phyloP scores from a whole-genome alignment of 2,329 filamentous ascomycete genomes.

The Scortechinia acanthostroma region DNA sequence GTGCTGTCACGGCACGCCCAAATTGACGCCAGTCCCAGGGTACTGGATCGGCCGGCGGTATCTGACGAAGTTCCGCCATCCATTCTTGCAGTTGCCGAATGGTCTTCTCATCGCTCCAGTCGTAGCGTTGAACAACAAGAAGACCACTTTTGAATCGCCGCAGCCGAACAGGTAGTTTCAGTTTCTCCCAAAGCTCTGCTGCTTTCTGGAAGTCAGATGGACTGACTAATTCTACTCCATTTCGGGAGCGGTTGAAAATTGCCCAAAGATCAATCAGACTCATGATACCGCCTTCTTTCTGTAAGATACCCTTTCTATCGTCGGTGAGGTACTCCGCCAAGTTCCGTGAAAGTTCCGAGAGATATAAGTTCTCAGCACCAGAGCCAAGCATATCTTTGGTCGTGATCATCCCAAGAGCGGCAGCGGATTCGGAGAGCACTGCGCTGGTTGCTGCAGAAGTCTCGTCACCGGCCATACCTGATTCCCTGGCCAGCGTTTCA shows the following conservation, averaged over 20 bases:
- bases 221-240: conserved; percentile 88
- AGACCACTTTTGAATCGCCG: conserved; percentile 87
- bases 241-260: conserved; percentile 85
- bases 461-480: conserved; percentile 36
- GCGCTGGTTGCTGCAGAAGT: conserved; percentile 64
- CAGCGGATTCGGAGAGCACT: conserved; percentile 74
- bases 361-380: conserved; percentile 76
- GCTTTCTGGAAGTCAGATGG: conserved; percentile 88
- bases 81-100: conserved; percentile 70
- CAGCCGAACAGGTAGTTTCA: conserved; percentile 78
- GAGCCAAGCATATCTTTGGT: conserved; percentile 88
- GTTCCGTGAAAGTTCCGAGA: conserved; percentile 79
- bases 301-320: conserved; percentile 71
- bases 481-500: conserved; percentile 73
- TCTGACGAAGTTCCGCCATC: conserved; percentile 66
- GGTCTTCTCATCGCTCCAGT: conserved; percentile 85
- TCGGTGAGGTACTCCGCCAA: conserved; percentile 85
- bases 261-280: conserved; percentile 88
- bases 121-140: conserved; percentile 83
- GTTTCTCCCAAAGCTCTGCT: conserved; percentile 76
- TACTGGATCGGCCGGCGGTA: conserved; percentile 56
- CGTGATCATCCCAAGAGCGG: conserved; percentile 79
- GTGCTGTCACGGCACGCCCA: conserved; percentile 79
- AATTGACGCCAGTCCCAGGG: conserved; percentile 72
- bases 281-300: conserved; percentile 78